Evolutionary conservation across 2,329 filamentous ascomycete genomes (phyloP).

Genomic region (Trematosphaeria pertusa): DNA sequence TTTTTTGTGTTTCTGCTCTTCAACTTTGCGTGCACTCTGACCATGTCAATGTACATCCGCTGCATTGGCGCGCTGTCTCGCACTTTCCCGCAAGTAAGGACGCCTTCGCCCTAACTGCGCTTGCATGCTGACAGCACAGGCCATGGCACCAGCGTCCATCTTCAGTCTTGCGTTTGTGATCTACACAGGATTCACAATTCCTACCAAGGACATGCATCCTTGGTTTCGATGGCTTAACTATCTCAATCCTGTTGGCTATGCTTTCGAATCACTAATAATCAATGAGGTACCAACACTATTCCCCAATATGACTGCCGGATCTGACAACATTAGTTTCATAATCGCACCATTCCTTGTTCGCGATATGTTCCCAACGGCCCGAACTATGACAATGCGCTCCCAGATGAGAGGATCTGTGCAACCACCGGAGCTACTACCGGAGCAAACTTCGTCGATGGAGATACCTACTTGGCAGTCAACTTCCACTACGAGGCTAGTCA

Average conservation of each 20-base stretch:
- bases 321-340: slow-evolving; percentile 68
- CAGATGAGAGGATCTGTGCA: too few species aligned
- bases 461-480: too few species aligned
- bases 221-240: slow-evolving; percentile 64
- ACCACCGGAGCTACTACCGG: too few species aligned
- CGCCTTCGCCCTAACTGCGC: not conserved
- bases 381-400: too few species aligned
- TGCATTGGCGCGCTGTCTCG: slow-evolving; percentile 66
- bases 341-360: too few species aligned
- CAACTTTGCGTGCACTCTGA: slow-evolving; percentile 39
- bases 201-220: slow-evolving; percentile 60
- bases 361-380: too few species aligned
- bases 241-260: slow-evolving; percentile 75
- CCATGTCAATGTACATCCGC: slow-evolving; percentile 47
- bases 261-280: slow-evolving; percentile 77
- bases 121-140: slow-evolving; percentile 44
- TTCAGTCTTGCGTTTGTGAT: slow-evolving; percentile 49
- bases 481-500: too few species aligned
- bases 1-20: slow-evolving; percentile 54
- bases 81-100: slow-evolving; percentile 52
- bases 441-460: too few species aligned
- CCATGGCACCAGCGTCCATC: slow-evolving; percentile 55
- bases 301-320: slow-evolving; percentile 54
- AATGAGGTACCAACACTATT: slow-evolving; percentile 62
- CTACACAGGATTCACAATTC: slow-evolving; percentile 70